These are phyloP conservation scores for Bolboschoenus planiculmis DNA, from an alignment of 176 grass and related monocot genomes.

Conservation along the genomic window DNA sequence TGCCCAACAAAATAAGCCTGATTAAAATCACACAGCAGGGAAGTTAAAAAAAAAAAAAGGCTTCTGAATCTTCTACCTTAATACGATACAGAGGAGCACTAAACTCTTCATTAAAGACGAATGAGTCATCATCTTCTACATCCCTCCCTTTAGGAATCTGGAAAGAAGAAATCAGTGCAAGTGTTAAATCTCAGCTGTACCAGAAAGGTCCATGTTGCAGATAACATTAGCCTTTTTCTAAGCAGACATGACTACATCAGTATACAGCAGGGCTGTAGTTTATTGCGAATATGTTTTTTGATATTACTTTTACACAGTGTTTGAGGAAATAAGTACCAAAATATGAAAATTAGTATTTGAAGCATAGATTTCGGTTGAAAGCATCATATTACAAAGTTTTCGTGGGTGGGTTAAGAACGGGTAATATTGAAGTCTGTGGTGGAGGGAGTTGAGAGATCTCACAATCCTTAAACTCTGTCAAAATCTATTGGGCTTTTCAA, in stretches of 20 bases:
- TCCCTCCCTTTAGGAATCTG: slow-evolving; percentile 98
- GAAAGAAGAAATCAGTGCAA: slow-evolving; percentile 30
- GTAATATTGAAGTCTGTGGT: not conserved
- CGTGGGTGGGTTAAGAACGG: not conserved
- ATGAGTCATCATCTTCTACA: slow-evolving; percentile 77
- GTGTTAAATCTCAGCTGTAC: not conserved
- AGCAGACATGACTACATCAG: not conserved
- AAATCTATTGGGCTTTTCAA: not conserved
- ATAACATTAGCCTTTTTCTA: not conserved
- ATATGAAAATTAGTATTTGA: not conserved
- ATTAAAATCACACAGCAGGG: not conserved
- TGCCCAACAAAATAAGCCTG: not conserved
- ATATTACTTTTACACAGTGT: not conserved
- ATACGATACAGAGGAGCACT: slow-evolving; percentile 93
- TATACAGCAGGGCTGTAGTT: not conserved
- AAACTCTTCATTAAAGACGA: slow-evolving; percentile 93
- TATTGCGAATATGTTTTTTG: not conserved
- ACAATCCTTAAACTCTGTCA: not conserved
- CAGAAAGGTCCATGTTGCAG: not conserved
- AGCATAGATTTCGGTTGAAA: not conserved
- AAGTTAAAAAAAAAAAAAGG: not conserved
- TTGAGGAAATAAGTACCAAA: not conserved
- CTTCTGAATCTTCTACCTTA: slow-evolving; percentile 46
- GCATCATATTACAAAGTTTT: not conserved
- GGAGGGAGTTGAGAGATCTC: not conserved